phyloP scores from a whole-genome alignment of 495 filamentous ascomycete genomes.

The Hypoxylon lenormandii region DNA sequence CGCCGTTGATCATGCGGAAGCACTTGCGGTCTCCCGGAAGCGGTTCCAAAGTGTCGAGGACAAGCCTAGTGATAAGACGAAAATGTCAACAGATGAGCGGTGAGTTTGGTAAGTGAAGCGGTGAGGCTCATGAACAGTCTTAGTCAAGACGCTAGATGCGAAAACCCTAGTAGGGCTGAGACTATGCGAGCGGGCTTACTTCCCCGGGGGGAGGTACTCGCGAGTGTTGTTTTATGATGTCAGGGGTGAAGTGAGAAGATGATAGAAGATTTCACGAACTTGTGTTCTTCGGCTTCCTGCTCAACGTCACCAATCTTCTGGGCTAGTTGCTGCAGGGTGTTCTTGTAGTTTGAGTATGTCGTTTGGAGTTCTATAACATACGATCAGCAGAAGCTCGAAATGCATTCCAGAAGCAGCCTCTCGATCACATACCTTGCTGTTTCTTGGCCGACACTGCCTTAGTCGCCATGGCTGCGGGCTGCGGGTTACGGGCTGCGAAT shows the following conservation, averaged over 20 bases:
- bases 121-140: slow-evolving; percentile 46
- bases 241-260: slow-evolving; percentile 28
- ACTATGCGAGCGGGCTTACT: slow-evolving; percentile 23
- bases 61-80: slow-evolving; percentile 72
- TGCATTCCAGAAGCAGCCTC: slow-evolving; percentile 1
- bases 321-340: slow-evolving; percentile 89
- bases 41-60: slow-evolving; percentile 90
- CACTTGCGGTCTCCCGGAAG: slow-evolving; percentile 90
- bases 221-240: slow-evolving; percentile 41
- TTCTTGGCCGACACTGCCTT: slow-evolving; percentile 68
- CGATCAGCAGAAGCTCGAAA: slow-evolving; percentile 35
- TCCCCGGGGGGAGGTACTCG: slow-evolving; percentile 16
- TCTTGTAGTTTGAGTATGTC: slow-evolving; percentile 96
- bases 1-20: slow-evolving; percentile 98
- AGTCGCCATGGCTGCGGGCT: slow-evolving; percentile 53
- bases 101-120: slow-evolving; percentile 50
- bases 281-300: slow-evolving; percentile 96
- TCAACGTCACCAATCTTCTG: slow-evolving; percentile 97
- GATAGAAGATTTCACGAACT: slow-evolving; percentile 69
- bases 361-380: slow-evolving; percentile 80
- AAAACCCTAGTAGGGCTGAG: slow-evolving; percentile 41
- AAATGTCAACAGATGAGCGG: slow-evolving; percentile 55
- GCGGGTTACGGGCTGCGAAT: slow-evolving; percentile 1
- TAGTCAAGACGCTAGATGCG: slow-evolving; percentile 38
- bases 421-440: slow-evolving; percentile 78